Evolutionary conservation across 2,329 filamentous ascomycete species (phyloP).

Genomic region (Xylariaceae sp.): DNA sequence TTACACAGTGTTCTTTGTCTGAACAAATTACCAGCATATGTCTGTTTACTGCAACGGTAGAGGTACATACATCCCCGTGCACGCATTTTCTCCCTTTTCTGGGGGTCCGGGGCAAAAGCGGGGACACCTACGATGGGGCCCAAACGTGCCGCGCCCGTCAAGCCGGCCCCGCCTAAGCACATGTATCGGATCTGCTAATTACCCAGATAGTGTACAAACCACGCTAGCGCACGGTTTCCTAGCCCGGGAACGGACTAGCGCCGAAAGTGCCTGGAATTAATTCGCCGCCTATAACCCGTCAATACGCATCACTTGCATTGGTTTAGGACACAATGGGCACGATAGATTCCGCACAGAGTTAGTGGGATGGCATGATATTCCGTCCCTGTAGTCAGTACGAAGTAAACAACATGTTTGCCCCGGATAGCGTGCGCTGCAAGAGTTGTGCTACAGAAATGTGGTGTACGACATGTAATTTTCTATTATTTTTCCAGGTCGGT

Average conservation of each 20-base stretch:
- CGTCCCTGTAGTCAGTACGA: no score
- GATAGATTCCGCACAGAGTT: no score
- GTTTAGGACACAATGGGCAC: no score
- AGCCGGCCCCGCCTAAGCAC: background rate
- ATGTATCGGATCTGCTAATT: background rate
- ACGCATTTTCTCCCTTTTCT: background rate
- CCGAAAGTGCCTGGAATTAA: background rate
- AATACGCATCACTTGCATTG: no score
- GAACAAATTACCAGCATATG: no score
- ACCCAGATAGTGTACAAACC: no score
- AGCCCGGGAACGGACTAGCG: background rate
- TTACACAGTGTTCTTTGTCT: no score
- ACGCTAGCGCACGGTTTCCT: no score
- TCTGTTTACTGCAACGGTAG: background rate
- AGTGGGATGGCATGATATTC: no score
- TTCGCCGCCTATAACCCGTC: background rate
- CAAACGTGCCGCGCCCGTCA: conserved; percentile 4
- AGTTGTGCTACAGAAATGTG: background rate
- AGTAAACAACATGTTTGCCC: background rate
- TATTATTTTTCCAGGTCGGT: background rate
- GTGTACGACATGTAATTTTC: background rate
- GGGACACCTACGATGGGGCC: conserved; percentile 12
- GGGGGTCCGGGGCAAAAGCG: conserved; percentile 4
- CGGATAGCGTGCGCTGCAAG: background rate
- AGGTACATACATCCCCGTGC: background rate